phyloP scores from a whole-genome alignment of 2,329 filamentous ascomycete species.

The Laburnicola sp. region DNA sequence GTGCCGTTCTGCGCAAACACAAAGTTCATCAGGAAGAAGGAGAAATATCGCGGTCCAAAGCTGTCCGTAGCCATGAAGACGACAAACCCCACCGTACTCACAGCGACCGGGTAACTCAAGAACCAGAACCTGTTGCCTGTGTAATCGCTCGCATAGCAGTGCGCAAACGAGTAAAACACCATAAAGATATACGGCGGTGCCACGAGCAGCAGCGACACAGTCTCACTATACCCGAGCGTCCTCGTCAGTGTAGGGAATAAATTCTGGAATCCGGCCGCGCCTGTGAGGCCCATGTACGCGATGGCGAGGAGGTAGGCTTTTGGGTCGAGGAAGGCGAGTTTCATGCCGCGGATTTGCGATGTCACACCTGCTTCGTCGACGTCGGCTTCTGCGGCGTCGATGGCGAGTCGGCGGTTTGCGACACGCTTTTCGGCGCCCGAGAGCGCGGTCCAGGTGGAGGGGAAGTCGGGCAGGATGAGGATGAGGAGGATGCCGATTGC shows the following conservation, averaged over 20 bases:
- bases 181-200: conserved; percentile 63
- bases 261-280: conserved; percentile 58
- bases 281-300: conserved; percentile 55
- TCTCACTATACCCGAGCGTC: conserved; percentile 58
- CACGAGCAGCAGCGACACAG: conserved; percentile 60
- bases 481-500: conserved; percentile 37
- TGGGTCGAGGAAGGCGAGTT: conserved; percentile 55
- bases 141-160: conserved; percentile 49
- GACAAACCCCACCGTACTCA: conserved; percentile 56
- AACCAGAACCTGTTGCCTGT: conserved; percentile 49
- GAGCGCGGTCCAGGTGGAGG: conserved; percentile 46
- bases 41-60: conserved; percentile 60
- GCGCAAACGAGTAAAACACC: conserved; percentile 51
- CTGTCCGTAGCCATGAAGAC: conserved; percentile 57
- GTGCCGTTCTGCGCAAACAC: conserved; percentile 60
- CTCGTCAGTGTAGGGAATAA: conserved; percentile 60
- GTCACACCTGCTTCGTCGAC: conserved; percentile 53
- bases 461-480: conserved; percentile 46
- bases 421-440: conserved; percentile 49
- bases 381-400: conserved; percentile 51
- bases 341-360: conserved; percentile 55
- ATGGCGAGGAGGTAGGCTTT: conserved; percentile 56
- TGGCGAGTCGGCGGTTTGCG: conserved; percentile 54
- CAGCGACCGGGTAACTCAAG: conserved; percentile 50
- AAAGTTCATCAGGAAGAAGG: conserved; percentile 60